phyloP scores from a whole-genome alignment of 257 asterid genomes.

The Gynochthodes officinalis region DNA sequence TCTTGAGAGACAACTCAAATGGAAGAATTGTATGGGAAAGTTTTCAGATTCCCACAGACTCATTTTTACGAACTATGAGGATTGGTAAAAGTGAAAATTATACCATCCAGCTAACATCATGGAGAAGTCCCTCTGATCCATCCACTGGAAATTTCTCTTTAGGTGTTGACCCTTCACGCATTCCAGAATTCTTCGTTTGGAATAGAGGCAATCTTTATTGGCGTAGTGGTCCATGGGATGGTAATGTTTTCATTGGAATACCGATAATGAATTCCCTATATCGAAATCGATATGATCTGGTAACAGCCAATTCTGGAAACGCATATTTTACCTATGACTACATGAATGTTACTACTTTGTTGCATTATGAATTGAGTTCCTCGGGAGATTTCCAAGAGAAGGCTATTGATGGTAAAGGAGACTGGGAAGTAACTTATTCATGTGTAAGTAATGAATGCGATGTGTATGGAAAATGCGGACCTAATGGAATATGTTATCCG shows the following conservation, averaged over 20 bases:
- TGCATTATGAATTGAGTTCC: slow-evolving; percentile 14
- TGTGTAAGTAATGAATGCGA: neutral
- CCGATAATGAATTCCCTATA: neutral
- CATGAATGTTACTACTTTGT: neutral
- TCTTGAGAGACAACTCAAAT: slow-evolving; percentile 24
- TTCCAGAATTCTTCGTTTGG: slow-evolving; percentile 41
- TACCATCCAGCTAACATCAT: slow-evolving; percentile 32
- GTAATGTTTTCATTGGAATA: slow-evolving; percentile 17
- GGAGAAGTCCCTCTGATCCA: slow-evolving; percentile 39
- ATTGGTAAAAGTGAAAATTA: slow-evolving; percentile 12
- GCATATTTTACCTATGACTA: neutral
- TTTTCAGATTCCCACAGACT: slow-evolving; percentile 29
- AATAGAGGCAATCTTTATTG: slow-evolving; percentile 18
- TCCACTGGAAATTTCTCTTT: slow-evolving; percentile 37
- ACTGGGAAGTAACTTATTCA: slow-evolving; percentile 18
- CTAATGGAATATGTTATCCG: slow-evolving; percentile 49
- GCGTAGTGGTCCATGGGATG: slow-evolving; percentile 41
- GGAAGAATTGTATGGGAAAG: slow-evolving; percentile 43
- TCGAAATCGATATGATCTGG: neutral
- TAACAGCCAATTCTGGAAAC: neutral
- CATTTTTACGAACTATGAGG: slow-evolving; percentile 35
- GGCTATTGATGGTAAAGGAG: neutral
- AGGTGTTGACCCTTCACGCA: slow-evolving; percentile 20
- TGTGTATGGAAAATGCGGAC: slow-evolving; percentile 40
- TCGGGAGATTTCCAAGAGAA: slow-evolving; percentile 13